These are phyloP conservation scores for Vanderwaltozyma tropicalis DNA, from an alignment of 805 yeast genomes.

Conservation along the genomic window DNA sequence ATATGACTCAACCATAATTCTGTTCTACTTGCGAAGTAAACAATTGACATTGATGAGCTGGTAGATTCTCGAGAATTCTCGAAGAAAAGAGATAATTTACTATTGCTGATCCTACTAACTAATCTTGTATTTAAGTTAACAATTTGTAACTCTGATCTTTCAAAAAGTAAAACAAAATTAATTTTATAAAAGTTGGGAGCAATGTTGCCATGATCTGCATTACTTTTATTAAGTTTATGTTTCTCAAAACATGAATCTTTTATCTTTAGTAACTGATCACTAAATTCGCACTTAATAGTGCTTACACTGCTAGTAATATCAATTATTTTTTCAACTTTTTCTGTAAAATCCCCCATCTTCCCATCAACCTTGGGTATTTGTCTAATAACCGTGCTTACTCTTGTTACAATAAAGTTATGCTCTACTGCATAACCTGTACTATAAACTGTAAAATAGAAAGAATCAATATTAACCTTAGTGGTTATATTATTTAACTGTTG, in stretches of 20 bases:
- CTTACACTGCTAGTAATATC: constrained; percentile 17
- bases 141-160: constrained; percentile 14
- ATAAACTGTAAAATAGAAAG: constrained; percentile 20
- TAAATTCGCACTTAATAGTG: constrained; percentile 19
- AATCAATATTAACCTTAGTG: constrained; percentile 11
- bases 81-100: constrained; percentile 12
- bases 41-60: constrained; percentile 16
- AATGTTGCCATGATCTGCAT: neutral
- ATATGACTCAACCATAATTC: constrained; percentile 15
- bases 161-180: constrained; percentile 12
- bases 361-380: constrained; percentile 4
- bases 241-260: constrained; percentile 2
- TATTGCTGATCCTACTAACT: constrained; percentile 7
- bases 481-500: constrained; percentile 7
- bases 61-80: constrained; percentile 17
- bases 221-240: neutral
- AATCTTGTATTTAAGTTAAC: constrained; percentile 11
- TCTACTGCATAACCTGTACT: constrained; percentile 16
- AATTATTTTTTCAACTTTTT: constrained; percentile 10
- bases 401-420: constrained; percentile 18
- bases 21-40: constrained; percentile 13
- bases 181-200: constrained; percentile 7
- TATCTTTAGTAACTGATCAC: constrained; percentile 14
- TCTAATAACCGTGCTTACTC: constrained; percentile 12
- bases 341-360: constrained; percentile 5